These are phyloP conservation scores for Lichina pygmaea DNA, from an alignment of 495 filamentous ascomycete species.

Conservation along the genomic window DNA sequence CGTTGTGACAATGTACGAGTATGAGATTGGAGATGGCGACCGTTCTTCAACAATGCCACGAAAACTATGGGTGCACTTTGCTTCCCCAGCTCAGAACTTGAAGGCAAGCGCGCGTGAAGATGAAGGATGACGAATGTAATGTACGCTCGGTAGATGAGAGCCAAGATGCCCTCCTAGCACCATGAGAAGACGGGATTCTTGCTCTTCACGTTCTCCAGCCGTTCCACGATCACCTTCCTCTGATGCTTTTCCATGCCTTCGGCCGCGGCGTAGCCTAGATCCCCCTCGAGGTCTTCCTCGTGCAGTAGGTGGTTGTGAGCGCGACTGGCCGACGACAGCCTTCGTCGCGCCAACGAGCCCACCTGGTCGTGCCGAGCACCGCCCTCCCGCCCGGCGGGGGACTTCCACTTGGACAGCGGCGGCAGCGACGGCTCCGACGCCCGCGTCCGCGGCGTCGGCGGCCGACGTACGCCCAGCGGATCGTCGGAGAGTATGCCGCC, in stretches of 20 bases:
- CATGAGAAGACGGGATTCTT: slow-evolving; percentile 93
- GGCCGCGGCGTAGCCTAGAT: slow-evolving; percentile 80
- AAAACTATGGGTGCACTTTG: too few relatives aligned
- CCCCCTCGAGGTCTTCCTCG: slow-evolving; percentile 65
- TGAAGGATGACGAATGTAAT: too few relatives aligned
- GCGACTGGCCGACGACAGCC: slow-evolving; percentile 8
- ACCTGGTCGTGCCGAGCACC: background rate
- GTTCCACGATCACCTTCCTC: slow-evolving; percentile 86
- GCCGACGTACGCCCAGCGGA: slow-evolving; percentile 7
- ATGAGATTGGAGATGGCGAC: too few relatives aligned
- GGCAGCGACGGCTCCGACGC: slow-evolving; percentile 1
- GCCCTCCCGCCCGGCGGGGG: background rate
- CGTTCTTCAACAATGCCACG: too few relatives aligned
- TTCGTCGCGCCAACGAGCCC: slow-evolving; percentile 3
- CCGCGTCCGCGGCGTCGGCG: background rate
- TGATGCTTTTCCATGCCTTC: slow-evolving; percentile 76
- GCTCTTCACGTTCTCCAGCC: slow-evolving; percentile 81
- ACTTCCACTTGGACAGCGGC: background rate
- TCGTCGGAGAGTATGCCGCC: background rate
- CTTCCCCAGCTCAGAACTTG: too few relatives aligned
- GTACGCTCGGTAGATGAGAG: background rate
- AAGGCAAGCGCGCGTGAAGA: too few relatives aligned
- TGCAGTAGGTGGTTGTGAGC: slow-evolving; percentile 7
- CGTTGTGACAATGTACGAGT: too few relatives aligned
- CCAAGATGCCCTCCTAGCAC: slow-evolving; percentile 26